Evolutionary conservation across 371 early-diverging fungal genomes (phyloP).

Genomic region (Catenaria anguillulae): DNA sequence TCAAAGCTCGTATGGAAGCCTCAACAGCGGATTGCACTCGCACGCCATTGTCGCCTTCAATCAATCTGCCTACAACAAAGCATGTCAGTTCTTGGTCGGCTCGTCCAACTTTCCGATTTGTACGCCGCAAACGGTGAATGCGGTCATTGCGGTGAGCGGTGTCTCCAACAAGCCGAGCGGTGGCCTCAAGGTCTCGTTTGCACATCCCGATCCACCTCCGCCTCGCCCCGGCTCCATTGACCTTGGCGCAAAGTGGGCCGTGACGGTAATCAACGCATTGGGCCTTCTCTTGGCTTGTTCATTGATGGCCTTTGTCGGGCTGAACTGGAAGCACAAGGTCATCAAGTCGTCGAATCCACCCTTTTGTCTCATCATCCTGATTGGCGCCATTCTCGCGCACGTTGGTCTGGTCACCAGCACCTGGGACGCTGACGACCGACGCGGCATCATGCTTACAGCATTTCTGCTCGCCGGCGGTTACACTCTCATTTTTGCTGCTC

Average conservation of each 20-base stretch:
- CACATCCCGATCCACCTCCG: background rate
- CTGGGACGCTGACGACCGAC: background rate
- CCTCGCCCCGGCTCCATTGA: background rate
- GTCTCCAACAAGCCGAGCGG: background rate
- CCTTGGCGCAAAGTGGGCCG: background rate
- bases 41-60: background rate
- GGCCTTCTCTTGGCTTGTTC: background rate
- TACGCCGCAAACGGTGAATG: background rate
- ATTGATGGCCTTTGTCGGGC: background rate
- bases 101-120: background rate
- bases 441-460: background rate
- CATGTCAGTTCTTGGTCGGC: background rate
- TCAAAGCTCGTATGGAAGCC: background rate
- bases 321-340: background rate
- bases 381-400: background rate
- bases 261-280: background rate
- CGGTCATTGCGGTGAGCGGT: background rate
- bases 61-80: background rate
- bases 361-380: background rate
- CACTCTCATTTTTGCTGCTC: background rate
- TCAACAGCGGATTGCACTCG: background rate
- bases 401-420: background rate
- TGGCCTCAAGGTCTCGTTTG: background rate
- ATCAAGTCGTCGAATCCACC: background rate
- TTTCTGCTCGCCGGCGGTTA: background rate